These are phyloP conservation scores for Candida mesenterica DNA, from an alignment of 1,139 yeast genomes.

Conservation along the genomic window DNA sequence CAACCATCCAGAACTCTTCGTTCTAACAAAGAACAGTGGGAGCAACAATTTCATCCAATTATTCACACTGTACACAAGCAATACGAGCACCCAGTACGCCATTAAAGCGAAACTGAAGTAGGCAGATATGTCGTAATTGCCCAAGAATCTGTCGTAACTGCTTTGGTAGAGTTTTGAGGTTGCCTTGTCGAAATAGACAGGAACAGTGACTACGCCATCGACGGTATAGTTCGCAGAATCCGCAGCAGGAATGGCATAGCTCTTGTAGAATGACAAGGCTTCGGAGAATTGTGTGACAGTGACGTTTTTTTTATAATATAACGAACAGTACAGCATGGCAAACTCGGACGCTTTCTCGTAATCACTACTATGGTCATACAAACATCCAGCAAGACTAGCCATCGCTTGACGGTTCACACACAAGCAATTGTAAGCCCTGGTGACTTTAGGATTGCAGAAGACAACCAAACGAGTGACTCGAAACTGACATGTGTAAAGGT, in stretches of 20 bases:
- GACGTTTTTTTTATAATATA: not conserved
- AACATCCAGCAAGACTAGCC: constrained; percentile 8
- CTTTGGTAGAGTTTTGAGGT: not conserved
- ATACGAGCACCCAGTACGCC: constrained; percentile 49
- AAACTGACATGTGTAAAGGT: too few species aligned
- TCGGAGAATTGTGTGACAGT: not conserved
- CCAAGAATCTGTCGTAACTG: constrained; percentile 15
- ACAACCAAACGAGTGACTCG: too few species aligned
- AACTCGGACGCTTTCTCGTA: not conserved
- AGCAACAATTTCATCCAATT: constrained; percentile 38
- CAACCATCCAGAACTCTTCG: constrained; percentile 1
- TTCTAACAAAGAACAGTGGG: constrained; percentile 18
- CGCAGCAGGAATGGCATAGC: not conserved
- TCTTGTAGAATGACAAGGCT: not conserved
- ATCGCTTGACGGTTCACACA: not conserved
- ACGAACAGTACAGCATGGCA: not conserved
- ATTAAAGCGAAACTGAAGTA: constrained; percentile 49
- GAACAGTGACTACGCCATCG: constrained; percentile 6
- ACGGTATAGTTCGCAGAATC: not conserved
- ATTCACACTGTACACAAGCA: constrained; percentile 37
- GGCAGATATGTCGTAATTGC: constrained; percentile 37
- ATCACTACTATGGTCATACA: not conserved
- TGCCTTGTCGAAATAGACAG: constrained; percentile 1
- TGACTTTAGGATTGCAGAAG: too few species aligned
- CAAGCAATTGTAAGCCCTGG: not conserved